Percentiles rank a stretch among this genome's conserved stretches.
phyloP scores from a whole-genome alignment of 768 basidiomycete species.

The Suillus spraguei region DNA sequence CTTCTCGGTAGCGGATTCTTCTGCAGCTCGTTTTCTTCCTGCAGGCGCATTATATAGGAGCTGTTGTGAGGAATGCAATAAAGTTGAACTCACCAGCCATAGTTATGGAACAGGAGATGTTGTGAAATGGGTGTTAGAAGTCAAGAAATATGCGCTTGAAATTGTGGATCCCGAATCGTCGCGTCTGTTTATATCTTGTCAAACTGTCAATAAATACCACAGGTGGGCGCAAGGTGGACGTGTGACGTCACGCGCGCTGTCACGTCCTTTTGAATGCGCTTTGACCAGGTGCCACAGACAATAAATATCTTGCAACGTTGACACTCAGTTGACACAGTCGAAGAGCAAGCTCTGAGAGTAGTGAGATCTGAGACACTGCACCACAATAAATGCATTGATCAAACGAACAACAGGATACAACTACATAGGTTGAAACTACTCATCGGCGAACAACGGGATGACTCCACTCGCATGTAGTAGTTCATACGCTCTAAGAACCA shows the following conservation, averaged over 20 bases:
- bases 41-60: constrained; percentile 9
- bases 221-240: constrained; percentile 13
- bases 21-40: constrained; percentile 51
- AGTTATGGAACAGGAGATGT: constrained; percentile 2
- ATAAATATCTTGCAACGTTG: background rate
- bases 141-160: background rate
- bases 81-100: constrained; percentile 33
- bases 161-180: constrained; percentile 5
- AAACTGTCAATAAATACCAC: constrained; percentile 24
- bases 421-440: constrained; percentile 32
- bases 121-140: constrained; percentile 13
- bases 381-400: constrained; percentile 24
- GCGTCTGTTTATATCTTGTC: constrained; percentile 18
- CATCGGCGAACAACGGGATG: constrained; percentile 20
- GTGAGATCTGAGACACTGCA: background rate
- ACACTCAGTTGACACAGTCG: background rate
- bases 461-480: constrained; percentile 14
- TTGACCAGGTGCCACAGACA: constrained; percentile 5
- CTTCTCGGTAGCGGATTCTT: constrained; percentile 34
- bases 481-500: constrained; percentile 12
- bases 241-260: constrained; percentile 38
- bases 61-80: constrained; percentile 16
- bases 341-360: background rate
- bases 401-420: constrained; percentile 26
- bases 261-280: constrained; percentile 17